Base-by-base conservation (phyloP, 768 basidiomycete species). In the Porpolomopsis calyptriformis region DNA sequence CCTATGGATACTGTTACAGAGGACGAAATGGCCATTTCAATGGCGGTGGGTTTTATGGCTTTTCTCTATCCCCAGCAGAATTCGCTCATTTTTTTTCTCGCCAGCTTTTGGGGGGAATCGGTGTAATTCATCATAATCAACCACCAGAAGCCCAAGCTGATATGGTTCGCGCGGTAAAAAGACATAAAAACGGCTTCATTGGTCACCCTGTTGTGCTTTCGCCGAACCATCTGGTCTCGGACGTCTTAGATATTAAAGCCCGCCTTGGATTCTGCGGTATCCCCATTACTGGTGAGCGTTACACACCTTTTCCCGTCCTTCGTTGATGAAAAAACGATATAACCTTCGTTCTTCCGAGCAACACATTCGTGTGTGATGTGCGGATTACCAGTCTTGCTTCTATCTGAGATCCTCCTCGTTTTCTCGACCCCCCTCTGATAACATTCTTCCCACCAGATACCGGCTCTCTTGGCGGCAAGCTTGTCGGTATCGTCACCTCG, bases 1-100 rank as follows among this genome's bases (percentile, higher is more conserved):
- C 94, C 96, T 12, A 99, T 99, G 96, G 96, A 99, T 69, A 99
- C 96, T 37, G 96, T 98, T 55, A 98, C 96, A 1, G 96, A 97
- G 66, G 79, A 76, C 45, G 80, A 88, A 49, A 94, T 93, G 88
- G 90, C 89, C 24, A 90, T 94, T 60, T 70, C 82, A 41, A 80
- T 94, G 75, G 90, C 91, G 64, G 88, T 92, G 62, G 68, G 84
- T 65, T 53, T 46, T 38, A 50, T 44, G 54, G 33, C 48, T 44
- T 33, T 44, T 38, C 10, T 26, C 39, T 39, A 20, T 45, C 44
- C 31, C 25, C 19, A 34, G 20, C 26, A 12, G n/a, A 5, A 16
- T 6, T 20, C 12, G 31, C 29, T 42, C 26, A 25, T 41, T 16
- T 49, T 29, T 52, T 49, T 40, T 52, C 35, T 33, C 19, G 35